Conservation (phyloP, 768 basidiomycete species). For the Ramaria sp. region DNA sequence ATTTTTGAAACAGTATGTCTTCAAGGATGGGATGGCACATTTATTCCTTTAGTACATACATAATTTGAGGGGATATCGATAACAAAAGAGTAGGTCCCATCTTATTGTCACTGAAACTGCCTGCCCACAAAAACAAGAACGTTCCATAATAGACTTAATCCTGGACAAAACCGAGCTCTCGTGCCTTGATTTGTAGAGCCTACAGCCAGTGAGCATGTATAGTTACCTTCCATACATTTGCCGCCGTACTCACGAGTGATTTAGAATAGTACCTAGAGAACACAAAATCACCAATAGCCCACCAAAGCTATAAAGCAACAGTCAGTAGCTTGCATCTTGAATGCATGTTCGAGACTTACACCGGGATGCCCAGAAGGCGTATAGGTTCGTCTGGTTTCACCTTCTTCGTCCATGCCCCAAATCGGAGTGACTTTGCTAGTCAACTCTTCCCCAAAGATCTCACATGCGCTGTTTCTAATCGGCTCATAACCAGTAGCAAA, state of each 20-base stretch:
- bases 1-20: too few species aligned
- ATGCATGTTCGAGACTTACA: neutral
- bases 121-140: too few species aligned
- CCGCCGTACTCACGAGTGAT: slow-evolving; percentile 22
- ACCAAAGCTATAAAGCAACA: slow-evolving; percentile 4
- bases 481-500: slow-evolving; percentile 22
- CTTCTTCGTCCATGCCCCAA: slow-evolving; percentile 33
- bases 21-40: too few species aligned
- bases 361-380: slow-evolving; percentile 33
- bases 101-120: too few species aligned
- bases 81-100: too few species aligned
- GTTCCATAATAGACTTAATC: too few species aligned
- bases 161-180: too few species aligned
- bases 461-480: slow-evolving; percentile 21
- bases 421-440: slow-evolving; percentile 21
- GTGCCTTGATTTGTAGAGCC: too few species aligned
- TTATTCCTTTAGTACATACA: too few species aligned
- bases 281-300: slow-evolving; percentile 22
- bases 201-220: too few species aligned
- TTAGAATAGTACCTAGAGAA: slow-evolving; percentile 25
- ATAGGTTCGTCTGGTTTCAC: slow-evolving; percentile 27
- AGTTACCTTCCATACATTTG: too few species aligned
- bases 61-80: too few species aligned
- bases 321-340: neutral
- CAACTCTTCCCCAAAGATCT: slow-evolving; percentile 25